These are phyloP conservation scores for Coemansia sp. DNA, from an alignment of 192 early-diverging fungal species.

Conservation along the genomic window DNA sequence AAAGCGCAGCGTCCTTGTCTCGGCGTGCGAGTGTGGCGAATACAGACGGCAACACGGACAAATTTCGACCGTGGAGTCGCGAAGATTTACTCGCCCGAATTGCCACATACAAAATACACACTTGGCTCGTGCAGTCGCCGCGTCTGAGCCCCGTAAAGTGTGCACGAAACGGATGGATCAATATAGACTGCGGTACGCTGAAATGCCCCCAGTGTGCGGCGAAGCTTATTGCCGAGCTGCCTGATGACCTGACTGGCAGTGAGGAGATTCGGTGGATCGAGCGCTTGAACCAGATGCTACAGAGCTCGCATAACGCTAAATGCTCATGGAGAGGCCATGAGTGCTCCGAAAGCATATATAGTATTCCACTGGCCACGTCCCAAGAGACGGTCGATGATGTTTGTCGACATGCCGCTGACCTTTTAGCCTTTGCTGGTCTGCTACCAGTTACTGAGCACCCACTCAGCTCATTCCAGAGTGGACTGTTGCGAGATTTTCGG, in stretches of 20 bases:
- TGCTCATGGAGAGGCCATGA: constrained; percentile 49
- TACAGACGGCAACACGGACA: constrained; percentile 11
- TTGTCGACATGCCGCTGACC: constrained; percentile 36
- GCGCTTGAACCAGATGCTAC: constrained; percentile 41
- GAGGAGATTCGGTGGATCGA: constrained; percentile 46
- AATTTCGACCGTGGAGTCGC: constrained; percentile 55
- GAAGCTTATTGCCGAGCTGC: constrained; percentile 46
- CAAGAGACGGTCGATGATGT: constrained; percentile 37
- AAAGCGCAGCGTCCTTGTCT: neutral
- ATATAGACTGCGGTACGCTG: constrained; percentile 49
- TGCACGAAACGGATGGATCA: constrained; percentile 55
- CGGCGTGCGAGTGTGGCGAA: neutral
- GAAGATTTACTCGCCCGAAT: constrained; percentile 51
- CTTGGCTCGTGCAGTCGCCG: constrained; percentile 50
- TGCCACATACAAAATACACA: constrained; percentile 52
- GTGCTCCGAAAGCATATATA: constrained; percentile 40
- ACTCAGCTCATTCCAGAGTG: constrained; percentile 44
- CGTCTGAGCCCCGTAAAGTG: constrained; percentile 49
- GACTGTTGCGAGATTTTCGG: constrained; percentile 30
- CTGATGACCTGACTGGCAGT: constrained; percentile 34
- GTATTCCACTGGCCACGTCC: constrained; percentile 37
- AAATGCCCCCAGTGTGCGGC: constrained; percentile 46
- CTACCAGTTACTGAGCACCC: constrained; percentile 34
- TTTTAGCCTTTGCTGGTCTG: constrained; percentile 23
- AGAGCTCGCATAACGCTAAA: constrained; percentile 38